Conservation (phyloP, 495 filamentous ascomycete genomes). For the Penicillium roqueforti region DNA sequence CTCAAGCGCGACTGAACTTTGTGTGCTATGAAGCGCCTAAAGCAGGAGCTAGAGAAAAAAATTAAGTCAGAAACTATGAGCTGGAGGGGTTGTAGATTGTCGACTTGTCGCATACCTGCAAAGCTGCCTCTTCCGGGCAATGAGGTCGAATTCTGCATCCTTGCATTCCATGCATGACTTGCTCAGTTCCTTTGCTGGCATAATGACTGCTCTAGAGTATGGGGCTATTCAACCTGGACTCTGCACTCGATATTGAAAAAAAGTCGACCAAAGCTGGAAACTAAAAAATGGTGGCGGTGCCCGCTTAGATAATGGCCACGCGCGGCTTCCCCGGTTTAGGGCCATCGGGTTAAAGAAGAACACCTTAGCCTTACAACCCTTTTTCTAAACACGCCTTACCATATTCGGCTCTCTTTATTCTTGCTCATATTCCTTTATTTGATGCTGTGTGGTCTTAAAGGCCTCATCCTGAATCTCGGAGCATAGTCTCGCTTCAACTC, state of each 20-base stretch:
- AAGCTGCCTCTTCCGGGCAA: constrained; percentile 40
- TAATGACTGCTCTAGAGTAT: constrained; percentile 10
- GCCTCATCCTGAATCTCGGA: constrained; percentile 20
- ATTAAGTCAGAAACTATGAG: constrained; percentile 12
- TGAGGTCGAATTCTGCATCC: constrained; percentile 33
- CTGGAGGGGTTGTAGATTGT: constrained; percentile 8
- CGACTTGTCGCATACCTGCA: constrained; percentile 39
- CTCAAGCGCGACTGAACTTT: constrained; percentile 78
- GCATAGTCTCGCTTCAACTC: constrained; percentile 29
- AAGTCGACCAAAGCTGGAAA: constrained; percentile 1
- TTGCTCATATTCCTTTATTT: constrained; percentile 11
- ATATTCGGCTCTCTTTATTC: constrained; percentile 4
- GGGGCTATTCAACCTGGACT: neutral
- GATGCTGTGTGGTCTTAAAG: constrained; percentile 14
- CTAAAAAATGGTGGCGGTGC: constrained; percentile 16
- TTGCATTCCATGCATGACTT: constrained; percentile 42
- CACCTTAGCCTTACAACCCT: constrained; percentile 6
- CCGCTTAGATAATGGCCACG: constrained; percentile 34
- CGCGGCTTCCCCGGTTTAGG: constrained; percentile 34
- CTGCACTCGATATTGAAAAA: constrained; percentile 1
- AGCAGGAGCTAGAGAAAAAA: constrained; percentile 58
- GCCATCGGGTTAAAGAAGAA: constrained; percentile 21
- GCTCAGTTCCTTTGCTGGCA: constrained; percentile 38
- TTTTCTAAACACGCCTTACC: neutral
- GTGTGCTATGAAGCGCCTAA: constrained; percentile 64